These are phyloP conservation scores for Penstemon eatonii DNA, from an alignment of 257 asterid species.

Conservation along the genomic window DNA sequence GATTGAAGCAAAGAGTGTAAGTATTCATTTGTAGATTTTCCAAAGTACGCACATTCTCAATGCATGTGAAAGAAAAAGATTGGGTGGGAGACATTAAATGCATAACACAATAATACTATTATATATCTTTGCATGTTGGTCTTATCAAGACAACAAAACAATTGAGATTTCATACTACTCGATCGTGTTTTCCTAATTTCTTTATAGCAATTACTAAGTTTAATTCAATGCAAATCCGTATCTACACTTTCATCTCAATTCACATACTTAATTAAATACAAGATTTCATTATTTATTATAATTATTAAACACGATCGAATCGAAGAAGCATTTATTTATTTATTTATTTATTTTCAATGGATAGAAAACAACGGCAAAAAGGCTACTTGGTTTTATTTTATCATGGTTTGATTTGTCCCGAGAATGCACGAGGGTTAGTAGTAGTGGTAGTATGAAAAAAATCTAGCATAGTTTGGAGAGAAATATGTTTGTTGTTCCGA, in stretches of 20 bases:
- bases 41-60: conserved; percentile 26
- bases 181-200: too few species aligned
- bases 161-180: conserved; percentile 5
- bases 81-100: conserved; percentile 37
- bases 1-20: conserved; percentile 33
- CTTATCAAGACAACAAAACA: conserved; percentile 35
- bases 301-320: too few species aligned
- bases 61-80: conserved; percentile 18
- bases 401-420: background rate
- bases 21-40: conserved; percentile 20
- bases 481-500: conserved; percentile 34
- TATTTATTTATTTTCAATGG: too few species aligned
- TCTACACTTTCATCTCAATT: too few species aligned
- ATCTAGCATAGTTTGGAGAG: conserved; percentile 19
- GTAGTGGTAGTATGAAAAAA: conserved; percentile 10
- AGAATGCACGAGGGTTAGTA: conserved; percentile 32
- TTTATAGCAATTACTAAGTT: too few species aligned
- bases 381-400: background rate
- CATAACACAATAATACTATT: background rate
- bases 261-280: too few species aligned
- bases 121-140: conserved; percentile 31
- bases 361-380: too few species aligned
- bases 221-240: too few species aligned
- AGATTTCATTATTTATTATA: too few species aligned
- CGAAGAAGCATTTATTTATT: too few species aligned